phyloP scores from a whole-genome alignment of 1,284 basidiomycete genomes.

The Veloboletus limbatus region DNA sequence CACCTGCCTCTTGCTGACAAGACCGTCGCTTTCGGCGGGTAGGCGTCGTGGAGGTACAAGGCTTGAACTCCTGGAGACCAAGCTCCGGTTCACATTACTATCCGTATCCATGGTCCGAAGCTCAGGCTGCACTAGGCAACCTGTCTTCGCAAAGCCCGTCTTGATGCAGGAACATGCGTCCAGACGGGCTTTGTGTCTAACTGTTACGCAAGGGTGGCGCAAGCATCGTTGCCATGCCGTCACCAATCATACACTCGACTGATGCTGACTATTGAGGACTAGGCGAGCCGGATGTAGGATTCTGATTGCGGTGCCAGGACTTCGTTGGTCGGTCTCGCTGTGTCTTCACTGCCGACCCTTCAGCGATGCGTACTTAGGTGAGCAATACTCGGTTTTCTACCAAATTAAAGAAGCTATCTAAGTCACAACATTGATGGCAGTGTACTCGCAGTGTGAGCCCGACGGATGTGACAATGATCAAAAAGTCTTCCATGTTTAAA shows the following conservation, averaged over 20 bases:
- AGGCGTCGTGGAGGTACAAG: neutral
- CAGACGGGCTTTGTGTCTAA: constrained; percentile 10
- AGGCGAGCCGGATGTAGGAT: too few species aligned
- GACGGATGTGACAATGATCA: too few species aligned
- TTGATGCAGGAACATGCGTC: constrained; percentile 12
- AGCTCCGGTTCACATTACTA: neutral
- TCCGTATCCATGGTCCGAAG: neutral
- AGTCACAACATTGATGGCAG: too few species aligned
- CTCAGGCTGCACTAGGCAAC: neutral
- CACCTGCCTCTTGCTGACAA: neutral
- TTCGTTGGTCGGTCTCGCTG: too few species aligned
- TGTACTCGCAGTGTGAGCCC: too few species aligned
- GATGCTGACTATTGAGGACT: too few species aligned
- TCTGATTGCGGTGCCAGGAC: too few species aligned
- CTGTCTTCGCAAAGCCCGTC: constrained; percentile 20
- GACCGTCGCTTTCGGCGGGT: neutral
- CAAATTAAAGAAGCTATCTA: too few species aligned
- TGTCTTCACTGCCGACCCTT: too few species aligned
- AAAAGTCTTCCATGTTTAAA: constrained; percentile 9
- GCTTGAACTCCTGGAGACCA: neutral
- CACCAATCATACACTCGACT: neutral
- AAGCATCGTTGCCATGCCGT: neutral
- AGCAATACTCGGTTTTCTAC: too few species aligned
- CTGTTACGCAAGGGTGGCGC: neutral
- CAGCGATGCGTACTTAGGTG: too few species aligned